phyloP scores from a whole-genome alignment of 2,329 filamentous ascomycete genomes.

The Neodidymelliopsis sp. region DNA sequence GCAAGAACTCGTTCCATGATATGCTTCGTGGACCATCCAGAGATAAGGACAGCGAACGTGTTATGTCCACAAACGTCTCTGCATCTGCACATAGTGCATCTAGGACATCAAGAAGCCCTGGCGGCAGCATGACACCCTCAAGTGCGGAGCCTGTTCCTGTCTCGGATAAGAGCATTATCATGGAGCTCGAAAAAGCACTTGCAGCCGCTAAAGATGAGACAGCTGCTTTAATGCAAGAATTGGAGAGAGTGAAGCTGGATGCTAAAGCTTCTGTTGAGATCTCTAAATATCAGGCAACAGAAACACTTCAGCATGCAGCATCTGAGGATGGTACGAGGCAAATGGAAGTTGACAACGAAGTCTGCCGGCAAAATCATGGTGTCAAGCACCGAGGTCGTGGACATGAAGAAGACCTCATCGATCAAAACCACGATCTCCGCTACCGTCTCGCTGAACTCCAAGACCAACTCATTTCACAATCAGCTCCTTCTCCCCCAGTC shows the following conservation, averaged over 20 bases:
- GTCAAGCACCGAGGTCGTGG: background rate
- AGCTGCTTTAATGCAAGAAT: conserved; percentile 32
- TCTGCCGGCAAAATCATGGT: background rate
- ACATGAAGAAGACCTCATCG: conserved; percentile 24
- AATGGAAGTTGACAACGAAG: background rate
- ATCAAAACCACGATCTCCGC: conserved; percentile 36
- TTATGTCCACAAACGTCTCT: background rate
- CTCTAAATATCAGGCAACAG: conserved; percentile 25
- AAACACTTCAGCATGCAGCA: conserved; percentile 8
- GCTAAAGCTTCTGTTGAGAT: conserved; percentile 31
- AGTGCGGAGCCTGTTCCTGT: background rate
- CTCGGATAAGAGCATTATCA: conserved; percentile 15
- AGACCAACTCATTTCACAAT: conserved; percentile 32
- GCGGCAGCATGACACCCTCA: conserved; percentile 4
- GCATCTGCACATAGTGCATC: background rate
- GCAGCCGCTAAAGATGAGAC: conserved; percentile 32
- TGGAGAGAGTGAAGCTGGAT: conserved; percentile 33
- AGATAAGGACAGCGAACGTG: conserved; percentile 12
- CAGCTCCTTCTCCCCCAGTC: conserved; percentile 19
- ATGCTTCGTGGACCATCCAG: conserved; percentile 28
- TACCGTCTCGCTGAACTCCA: conserved; percentile 35
- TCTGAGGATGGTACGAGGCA: background rate
- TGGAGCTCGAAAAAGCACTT: conserved; percentile 41
- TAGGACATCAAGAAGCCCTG: background rate
- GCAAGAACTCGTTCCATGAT: conserved; percentile 42